Conservation (phyloP, 768 basidiomycete species). For the Cystofilobasidium bisporidii region DNA sequence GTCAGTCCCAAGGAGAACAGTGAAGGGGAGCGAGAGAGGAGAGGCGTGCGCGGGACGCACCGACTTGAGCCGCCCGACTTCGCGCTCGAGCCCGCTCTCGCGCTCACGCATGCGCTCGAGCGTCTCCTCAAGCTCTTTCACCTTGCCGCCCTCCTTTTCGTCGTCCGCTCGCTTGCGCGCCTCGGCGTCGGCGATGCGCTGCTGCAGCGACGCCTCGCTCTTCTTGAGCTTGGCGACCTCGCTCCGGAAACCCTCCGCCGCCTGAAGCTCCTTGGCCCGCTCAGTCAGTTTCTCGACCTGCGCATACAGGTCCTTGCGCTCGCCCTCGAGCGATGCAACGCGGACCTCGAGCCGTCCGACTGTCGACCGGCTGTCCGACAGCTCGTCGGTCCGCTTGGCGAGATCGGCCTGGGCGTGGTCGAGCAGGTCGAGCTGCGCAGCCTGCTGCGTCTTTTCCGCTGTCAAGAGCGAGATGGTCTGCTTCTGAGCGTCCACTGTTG, state of each 20-base stretch:
- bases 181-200: constrained; percentile 7
- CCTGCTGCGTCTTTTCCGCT: constrained; percentile 57
- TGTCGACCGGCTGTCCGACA: constrained; percentile 16
- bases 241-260: constrained; percentile 10
- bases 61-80: constrained; percentile 19
- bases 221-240: constrained; percentile 17
- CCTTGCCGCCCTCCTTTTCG: constrained; percentile 23
- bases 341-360: constrained; percentile 15
- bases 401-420: constrained; percentile 40
- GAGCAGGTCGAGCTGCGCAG: constrained; percentile 48
- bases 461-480: constrained; percentile 70
- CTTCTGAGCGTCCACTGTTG: constrained; percentile 35
- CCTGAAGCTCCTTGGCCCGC: constrained; percentile 18
- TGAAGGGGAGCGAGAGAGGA: no score
- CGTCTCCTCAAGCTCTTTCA: constrained; percentile 24
- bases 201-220: neutral
- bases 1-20: neutral
- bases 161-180: constrained; percentile 5
- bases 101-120: constrained; percentile 18
- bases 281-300: constrained; percentile 11
- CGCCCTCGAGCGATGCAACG: constrained; percentile 16
- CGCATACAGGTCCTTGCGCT: constrained; percentile 18
- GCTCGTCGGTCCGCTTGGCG: constrained; percentile 1
- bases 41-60: no score
- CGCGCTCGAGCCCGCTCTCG: constrained; percentile 18